Base-by-base conservation (phyloP, 768 basidiomycete genomes). In the Termitomyces sp. region DNA sequence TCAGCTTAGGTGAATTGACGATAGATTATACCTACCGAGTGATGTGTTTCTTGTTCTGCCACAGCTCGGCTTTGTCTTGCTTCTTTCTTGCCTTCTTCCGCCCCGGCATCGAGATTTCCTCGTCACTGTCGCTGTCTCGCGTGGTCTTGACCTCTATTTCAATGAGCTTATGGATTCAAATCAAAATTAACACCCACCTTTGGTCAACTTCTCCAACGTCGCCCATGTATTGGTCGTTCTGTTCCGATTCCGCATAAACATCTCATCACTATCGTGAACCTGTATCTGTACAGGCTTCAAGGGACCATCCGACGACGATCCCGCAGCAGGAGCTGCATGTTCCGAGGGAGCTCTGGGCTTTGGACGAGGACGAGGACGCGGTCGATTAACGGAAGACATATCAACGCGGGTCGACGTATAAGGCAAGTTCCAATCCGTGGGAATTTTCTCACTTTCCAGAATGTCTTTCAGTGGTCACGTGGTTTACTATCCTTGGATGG, bases 181-280 rank as follows among this genome's bases (percentile, higher is more conserved):
- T 38, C 3, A 13, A 18, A 13, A 33, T 13, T 53, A n/a, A 33
- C 47, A 43, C 75, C 52, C 60, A 89, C 90, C 79, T 68, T 82
- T 82, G 46, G 76, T 77, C 14, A 79, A 70, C 65, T 81, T 72
- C 26, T 84, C 79, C 43, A 92, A 68, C 57, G 77, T 78, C 65
- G 75, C 81, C 86, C 89, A 90, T 3, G 78, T 73, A 52, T 78
- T 72, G 4, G 74, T 66, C 5, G 81, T 81, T 52, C 87, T 75
- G 58, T 79, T 79, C 45, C 72, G 75, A 67, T 90, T 92, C 51
- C 80, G 80, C 64, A 90, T 80, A 63, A 91, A 92, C 68, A 82
- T 74, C 16, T 80, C 82, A 68, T 92, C 88, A 51, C 82, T 82
- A 57, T 90, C 86, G 11, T 79, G 68, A 22, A 74, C 70, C 49